Percentiles rank a stretch among this genome's conserved stretches.
Conservation (phyloP, 441 rosid species). For the Brassica hybrid region DNA sequence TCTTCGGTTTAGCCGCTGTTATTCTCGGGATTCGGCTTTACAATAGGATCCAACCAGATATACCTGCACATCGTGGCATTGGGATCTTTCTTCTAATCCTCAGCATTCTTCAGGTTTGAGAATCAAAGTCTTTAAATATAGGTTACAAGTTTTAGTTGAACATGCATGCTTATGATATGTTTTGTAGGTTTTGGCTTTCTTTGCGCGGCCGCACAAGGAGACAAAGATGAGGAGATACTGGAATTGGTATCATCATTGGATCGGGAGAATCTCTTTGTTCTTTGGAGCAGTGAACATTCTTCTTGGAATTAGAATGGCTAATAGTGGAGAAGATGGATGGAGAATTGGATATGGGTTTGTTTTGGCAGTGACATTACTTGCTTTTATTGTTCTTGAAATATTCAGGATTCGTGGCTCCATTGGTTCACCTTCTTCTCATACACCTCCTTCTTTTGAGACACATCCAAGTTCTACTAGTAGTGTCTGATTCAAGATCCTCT, state of each 20-base stretch:
- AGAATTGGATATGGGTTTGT: slow-evolving; percentile 79
- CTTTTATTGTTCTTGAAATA: slow-evolving; percentile 63
- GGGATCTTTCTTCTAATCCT: slow-evolving; percentile 77
- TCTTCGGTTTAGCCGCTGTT: slow-evolving; percentile 66
- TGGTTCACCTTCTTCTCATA: slow-evolving; percentile 44
- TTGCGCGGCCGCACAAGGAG: slow-evolving; percentile 76
- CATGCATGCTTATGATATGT: slow-evolving; percentile 22
- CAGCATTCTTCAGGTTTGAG: slow-evolving; percentile 79
- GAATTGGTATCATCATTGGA: slow-evolving; percentile 94
- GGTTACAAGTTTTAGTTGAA: slow-evolving; percentile 8
- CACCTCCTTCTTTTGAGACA: slow-evolving; percentile 67
- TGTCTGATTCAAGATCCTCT: slow-evolving; percentile 42
- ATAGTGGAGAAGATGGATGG: slow-evolving; percentile 65
- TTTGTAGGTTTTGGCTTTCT: slow-evolving; percentile 72
- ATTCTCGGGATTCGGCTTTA: slow-evolving; percentile 78
- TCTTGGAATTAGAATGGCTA: slow-evolving; percentile 67
- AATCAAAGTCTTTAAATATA: not conserved
- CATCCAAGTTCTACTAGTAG: slow-evolving; percentile 49
- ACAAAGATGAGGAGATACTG: slow-evolving; percentile 75
- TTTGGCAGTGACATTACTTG: slow-evolving; percentile 53
- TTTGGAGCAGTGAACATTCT: slow-evolving; percentile 76
- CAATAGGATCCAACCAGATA: slow-evolving; percentile 50
- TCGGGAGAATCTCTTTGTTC: slow-evolving; percentile 79
- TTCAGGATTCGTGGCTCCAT: slow-evolving; percentile 52
- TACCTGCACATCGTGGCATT: slow-evolving; percentile 79